A percentile compares a stretch with the other conserved stretches of the same genome.
These are phyloP conservation scores for Leavenworthia alabamica DNA, from an alignment of 345 rosid species.

Conservation along the genomic window DNA sequence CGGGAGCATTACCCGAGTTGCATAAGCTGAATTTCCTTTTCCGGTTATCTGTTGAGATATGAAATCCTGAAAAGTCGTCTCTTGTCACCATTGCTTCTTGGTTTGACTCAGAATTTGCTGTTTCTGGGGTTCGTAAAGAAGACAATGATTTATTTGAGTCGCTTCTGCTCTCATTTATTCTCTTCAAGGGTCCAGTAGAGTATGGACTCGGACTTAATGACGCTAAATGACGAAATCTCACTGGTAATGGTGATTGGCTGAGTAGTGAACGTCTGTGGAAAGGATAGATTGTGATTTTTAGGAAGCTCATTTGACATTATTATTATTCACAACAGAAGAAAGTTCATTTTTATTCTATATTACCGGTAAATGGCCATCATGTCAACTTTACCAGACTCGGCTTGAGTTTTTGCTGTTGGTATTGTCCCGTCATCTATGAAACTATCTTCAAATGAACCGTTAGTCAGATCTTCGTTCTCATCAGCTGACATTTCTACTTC, in stretches of 20 bases:
- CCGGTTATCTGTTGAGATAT: conserved; percentile 33
- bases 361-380: conserved; percentile 95
- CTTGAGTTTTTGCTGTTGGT: conserved; percentile 52
- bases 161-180: conserved; percentile 33
- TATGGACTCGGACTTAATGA: conserved; percentile 34
- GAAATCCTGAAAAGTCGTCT: conserved; percentile 20
- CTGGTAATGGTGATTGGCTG: conserved; percentile 70
- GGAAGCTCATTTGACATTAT: neutral
- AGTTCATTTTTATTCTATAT: neutral
- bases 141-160: conserved; percentile 34
- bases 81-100: conserved; percentile 21
- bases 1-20: conserved; percentile 38
- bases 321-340: neutral
- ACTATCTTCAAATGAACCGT: conserved; percentile 58
- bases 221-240: conserved; percentile 30
- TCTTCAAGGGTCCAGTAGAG: conserved; percentile 29
- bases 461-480: conserved; percentile 47
- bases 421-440: conserved; percentile 76
- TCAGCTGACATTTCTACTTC: conserved; percentile 63
- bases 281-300: neutral
- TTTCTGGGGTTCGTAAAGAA: conserved; percentile 40
- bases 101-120: conserved; percentile 27
- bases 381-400: conserved; percentile 55
- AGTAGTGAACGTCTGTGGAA: conserved; percentile 77
- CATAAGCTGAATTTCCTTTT: conserved; percentile 50